A percentile compares a stretch with the other conserved stretches of the same genome.
phyloP scores from a whole-genome alignment of 768 basidiomycete genomes.

The Termitomyces sp. region DNA sequence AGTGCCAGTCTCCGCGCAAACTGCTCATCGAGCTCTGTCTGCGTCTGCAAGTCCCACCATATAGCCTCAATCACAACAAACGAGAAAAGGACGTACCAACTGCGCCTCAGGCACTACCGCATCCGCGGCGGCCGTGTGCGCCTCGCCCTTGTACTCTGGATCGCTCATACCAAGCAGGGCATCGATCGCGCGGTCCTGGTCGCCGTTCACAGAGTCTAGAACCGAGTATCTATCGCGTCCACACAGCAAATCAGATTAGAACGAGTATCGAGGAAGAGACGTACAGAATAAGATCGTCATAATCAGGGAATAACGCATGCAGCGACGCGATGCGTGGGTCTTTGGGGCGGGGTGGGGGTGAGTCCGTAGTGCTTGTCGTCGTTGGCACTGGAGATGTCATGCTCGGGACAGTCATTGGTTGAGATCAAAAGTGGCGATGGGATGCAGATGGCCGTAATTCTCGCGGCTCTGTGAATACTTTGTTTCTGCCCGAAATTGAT shows the following conservation, averaged over 20 bases:
- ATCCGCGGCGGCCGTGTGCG: conserved; percentile 20
- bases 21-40: conserved; percentile 75
- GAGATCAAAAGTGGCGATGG: no score
- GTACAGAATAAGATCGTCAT: conserved; percentile 67
- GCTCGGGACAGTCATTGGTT: conserved; percentile 2
- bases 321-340: conserved; percentile 52
- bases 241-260: neutral
- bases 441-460: no score
- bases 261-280: conserved; percentile 15
- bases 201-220: conserved; percentile 61
- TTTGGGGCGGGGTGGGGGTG: neutral
- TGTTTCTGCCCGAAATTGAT: neutral
- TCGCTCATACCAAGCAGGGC: conserved; percentile 81
- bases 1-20: conserved; percentile 67
- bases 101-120: neutral
- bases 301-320: conserved; percentile 73
- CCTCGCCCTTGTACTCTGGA: conserved; percentile 55
- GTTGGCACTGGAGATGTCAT: neutral
- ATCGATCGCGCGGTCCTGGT: conserved; percentile 75
- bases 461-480: no score
- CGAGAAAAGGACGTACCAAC: neutral
- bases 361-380: no score
- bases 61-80: no score
- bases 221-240: conserved; percentile 51
- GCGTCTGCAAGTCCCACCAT: conserved; percentile 27